Conservation (phyloP, 2,329 filamentous ascomycete species). For the Celoporthe dispersa region DNA sequence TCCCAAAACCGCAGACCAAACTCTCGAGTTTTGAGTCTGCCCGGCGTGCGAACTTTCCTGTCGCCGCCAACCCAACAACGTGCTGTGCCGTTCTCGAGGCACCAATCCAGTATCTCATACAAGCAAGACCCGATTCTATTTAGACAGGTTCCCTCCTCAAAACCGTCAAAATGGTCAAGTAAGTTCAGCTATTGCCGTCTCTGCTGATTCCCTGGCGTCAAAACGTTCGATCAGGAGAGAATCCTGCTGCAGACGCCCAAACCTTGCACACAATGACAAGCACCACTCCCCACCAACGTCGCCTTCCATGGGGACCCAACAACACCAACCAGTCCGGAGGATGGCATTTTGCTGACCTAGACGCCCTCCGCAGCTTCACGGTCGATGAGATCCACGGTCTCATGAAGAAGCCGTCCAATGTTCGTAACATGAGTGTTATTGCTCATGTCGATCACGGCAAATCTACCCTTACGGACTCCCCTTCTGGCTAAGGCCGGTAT, state of each 20-base stretch:
- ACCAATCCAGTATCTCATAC: slow-evolving; percentile 18
- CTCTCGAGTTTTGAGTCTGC: slow-evolving; percentile 27
- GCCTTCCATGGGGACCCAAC: background rate
- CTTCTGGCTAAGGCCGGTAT: slow-evolving; percentile 99
- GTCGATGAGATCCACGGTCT: slow-evolving; percentile 83
- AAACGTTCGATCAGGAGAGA: background rate
- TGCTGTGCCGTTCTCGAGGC: slow-evolving; percentile 30
- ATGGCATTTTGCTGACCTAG: slow-evolving; percentile 52
- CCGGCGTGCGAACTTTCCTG: slow-evolving; percentile 25
- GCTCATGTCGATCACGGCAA: slow-evolving; percentile 99
- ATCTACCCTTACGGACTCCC: slow-evolving; percentile 98
- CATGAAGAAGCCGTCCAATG: slow-evolving; percentile 80
- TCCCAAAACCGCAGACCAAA: slow-evolving; percentile 25
- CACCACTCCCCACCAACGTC: background rate
- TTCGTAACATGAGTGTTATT: slow-evolving; percentile 84
- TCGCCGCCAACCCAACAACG: slow-evolving; percentile 23
- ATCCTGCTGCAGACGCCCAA: background rate
- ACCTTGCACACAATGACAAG: background rate
- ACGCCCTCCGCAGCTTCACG: slow-evolving; percentile 75
- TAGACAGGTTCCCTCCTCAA: slow-evolving; percentile 48
- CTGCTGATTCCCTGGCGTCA: slow-evolving; percentile 5
- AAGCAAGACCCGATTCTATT: slow-evolving; percentile 35
- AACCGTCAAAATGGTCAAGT: slow-evolving; percentile 99
- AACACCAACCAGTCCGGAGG: slow-evolving; percentile 36
- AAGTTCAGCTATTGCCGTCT: slow-evolving; percentile 55